phyloP scores from a whole-genome alignment of 352 stramenopile genomes.

The Phytophthora pini region DNA sequence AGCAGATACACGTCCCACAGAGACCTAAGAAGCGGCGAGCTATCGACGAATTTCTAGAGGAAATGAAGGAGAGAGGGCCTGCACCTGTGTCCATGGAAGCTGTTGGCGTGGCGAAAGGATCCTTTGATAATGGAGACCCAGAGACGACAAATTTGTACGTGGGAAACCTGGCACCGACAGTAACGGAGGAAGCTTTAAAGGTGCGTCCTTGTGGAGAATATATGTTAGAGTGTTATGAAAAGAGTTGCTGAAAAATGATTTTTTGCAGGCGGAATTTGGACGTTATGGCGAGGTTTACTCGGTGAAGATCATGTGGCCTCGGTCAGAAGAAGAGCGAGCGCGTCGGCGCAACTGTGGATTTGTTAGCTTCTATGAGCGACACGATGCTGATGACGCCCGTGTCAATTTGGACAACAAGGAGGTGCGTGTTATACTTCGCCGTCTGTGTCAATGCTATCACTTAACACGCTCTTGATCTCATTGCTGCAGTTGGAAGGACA shows the following conservation, averaged over 20 bases:
- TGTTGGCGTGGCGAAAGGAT: constrained; percentile 53
- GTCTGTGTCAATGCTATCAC: background rate
- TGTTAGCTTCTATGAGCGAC: constrained; percentile 93
- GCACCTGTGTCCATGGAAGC: constrained; percentile 31
- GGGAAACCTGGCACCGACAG: constrained; percentile 91
- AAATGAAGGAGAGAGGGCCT: constrained; percentile 81
- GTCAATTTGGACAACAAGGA: constrained; percentile 73
- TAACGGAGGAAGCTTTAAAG: constrained; percentile 93
- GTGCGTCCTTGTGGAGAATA: constrained; percentile 20
- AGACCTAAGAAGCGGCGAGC: constrained; percentile 60
- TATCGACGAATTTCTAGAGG: constrained; percentile 91
- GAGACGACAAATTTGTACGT: constrained; percentile 95
- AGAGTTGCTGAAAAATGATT: constrained; percentile 8
- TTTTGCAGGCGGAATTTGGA: constrained; percentile 76
- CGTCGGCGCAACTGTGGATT: constrained; percentile 94
- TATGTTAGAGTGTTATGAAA: background rate
- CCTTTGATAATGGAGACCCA: constrained; percentile 85
- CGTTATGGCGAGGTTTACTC: constrained; percentile 93
- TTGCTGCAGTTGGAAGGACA: constrained; percentile 67
- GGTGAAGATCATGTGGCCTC: constrained; percentile 99
- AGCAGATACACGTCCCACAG: constrained; percentile 21
- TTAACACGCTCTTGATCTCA: constrained; percentile 4
- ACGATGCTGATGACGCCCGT: constrained; percentile 86
- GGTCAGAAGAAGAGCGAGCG: constrained; percentile 92
- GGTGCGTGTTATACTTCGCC: constrained; percentile 38